phyloP scores from a whole-genome alignment of 1,284 basidiomycete species.

The Ceratobasidium sp. region DNA sequence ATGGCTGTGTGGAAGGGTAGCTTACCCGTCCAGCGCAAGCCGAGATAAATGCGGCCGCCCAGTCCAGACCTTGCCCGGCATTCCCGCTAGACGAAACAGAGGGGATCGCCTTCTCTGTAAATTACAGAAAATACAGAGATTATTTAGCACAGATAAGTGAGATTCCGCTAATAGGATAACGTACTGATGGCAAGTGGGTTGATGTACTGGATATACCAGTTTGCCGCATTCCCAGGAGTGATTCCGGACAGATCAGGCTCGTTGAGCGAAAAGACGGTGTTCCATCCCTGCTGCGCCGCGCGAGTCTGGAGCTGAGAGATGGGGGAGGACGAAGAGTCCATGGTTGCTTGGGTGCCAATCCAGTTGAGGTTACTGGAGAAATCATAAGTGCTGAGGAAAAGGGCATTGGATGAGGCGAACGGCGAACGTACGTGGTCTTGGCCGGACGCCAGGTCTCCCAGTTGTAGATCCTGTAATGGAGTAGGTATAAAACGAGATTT shows the following conservation, averaged over 20 bases:
- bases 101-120: conserved; percentile 35
- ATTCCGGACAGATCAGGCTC: conserved; percentile 41
- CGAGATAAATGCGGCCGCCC: conserved; percentile 35
- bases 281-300: conserved; percentile 38
- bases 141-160: not conserved
- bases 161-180: not conserved
- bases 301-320: conserved; percentile 34
- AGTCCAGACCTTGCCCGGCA: conserved; percentile 36
- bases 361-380: conserved; percentile 29
- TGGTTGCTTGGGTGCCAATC: conserved; percentile 30
- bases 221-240: conserved; percentile 6
- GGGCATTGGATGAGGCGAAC: not conserved
- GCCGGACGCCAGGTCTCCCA: conserved; percentile 40
- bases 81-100: conserved; percentile 27
- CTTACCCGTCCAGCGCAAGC: conserved; percentile 29
- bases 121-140: not conserved
- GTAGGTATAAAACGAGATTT: too few relatives aligned
- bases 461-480: conserved; percentile 29
- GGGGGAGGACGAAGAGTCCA: conserved; percentile 34
- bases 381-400: not conserved
- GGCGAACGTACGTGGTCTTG: conserved; percentile 23
- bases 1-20: not conserved
- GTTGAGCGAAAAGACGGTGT: conserved; percentile 40
- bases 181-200: conserved; percentile 40
- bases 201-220: conserved; percentile 42